These are phyloP conservation scores for Dioscorea alata DNA, from an alignment of 106 monocot genomes.

Conservation along the genomic window DNA sequence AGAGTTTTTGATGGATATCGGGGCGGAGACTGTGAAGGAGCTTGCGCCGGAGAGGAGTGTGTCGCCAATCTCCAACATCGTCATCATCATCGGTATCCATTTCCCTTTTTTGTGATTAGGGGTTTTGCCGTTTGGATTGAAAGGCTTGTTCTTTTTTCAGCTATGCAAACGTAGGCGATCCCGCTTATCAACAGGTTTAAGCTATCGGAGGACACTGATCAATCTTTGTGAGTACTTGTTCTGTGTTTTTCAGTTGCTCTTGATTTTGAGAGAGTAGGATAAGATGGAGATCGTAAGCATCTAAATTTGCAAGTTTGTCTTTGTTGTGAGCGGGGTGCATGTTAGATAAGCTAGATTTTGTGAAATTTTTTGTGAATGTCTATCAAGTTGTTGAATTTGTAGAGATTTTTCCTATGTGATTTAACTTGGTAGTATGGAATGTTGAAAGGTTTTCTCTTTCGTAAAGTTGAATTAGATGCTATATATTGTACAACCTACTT, in stretches of 20 bases:
- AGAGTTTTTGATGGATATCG: neutral
- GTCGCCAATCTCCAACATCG: conserved; percentile 49
- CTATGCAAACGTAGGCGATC: conserved; percentile 94
- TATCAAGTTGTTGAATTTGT: no score
- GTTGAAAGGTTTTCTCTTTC: no score
- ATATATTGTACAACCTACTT: no score
- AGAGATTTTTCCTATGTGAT: no score
- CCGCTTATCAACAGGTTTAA: conserved; percentile 74
- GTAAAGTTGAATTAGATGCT: no score
- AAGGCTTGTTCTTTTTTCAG: conserved; percentile 18
- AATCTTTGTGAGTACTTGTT: conserved; percentile 42
- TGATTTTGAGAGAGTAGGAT: no score
- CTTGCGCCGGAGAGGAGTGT: neutral
- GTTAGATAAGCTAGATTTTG: no score
- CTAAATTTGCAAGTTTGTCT: no score
- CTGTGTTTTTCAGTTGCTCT: neutral
- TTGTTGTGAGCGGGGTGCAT: no score
- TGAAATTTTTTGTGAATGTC: no score
- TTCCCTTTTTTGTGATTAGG: neutral
- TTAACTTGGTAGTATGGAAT: no score
- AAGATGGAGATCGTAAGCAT: no score
- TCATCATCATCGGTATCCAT: conserved; percentile 70
- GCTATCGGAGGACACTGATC: conserved; percentile 52
- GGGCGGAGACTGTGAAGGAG: neutral
- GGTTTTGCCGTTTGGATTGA: neutral